A percentile compares a stretch with the other conserved stretches of the same genome.
Conservation (phyloP, 2,329 filamentous ascomycete species). For the Thielaviopsis punctulata region DNA sequence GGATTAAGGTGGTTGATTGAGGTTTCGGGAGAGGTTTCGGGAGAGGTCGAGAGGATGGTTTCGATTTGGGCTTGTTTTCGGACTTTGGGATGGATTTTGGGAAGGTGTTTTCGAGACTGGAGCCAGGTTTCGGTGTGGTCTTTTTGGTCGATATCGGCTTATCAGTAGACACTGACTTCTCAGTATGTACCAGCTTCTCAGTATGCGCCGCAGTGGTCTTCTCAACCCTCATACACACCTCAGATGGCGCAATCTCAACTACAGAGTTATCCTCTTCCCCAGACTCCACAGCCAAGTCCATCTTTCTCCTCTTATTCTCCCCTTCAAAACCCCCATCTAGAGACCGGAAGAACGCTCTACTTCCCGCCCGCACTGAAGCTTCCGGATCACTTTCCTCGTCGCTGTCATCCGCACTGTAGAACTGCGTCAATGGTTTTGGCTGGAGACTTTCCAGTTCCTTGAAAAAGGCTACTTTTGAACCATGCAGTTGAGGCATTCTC, state of each 20-base stretch:
- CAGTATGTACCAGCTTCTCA: too few relatives aligned
- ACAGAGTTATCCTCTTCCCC: not conserved
- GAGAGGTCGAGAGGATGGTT: too few relatives aligned
- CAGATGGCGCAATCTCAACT: not conserved
- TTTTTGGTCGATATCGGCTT: not conserved
- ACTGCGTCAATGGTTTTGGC: not conserved
- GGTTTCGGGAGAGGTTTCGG: not conserved
- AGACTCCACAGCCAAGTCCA: not conserved
- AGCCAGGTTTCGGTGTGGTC: not conserved
- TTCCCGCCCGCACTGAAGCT: not conserved
- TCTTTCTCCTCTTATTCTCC: not conserved
- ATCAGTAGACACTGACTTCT: too few relatives aligned
- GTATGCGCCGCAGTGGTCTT: not conserved
- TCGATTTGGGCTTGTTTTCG: not conserved
- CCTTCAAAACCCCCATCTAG: not conserved
- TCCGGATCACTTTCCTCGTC: slow-evolving; percentile 1
- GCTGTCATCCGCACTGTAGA: not conserved
- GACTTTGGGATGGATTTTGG: not conserved
- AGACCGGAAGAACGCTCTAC: not conserved
- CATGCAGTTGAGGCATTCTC: not conserved
- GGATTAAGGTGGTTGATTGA: not conserved
- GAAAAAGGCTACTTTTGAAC: not conserved
- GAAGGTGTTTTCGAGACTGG: not conserved
- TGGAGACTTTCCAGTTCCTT: not conserved
- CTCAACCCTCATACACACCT: not conserved